phyloP scores from a whole-genome alignment of 2,329 filamentous ascomycete species.

The Aspergillus brasiliensis region DNA sequence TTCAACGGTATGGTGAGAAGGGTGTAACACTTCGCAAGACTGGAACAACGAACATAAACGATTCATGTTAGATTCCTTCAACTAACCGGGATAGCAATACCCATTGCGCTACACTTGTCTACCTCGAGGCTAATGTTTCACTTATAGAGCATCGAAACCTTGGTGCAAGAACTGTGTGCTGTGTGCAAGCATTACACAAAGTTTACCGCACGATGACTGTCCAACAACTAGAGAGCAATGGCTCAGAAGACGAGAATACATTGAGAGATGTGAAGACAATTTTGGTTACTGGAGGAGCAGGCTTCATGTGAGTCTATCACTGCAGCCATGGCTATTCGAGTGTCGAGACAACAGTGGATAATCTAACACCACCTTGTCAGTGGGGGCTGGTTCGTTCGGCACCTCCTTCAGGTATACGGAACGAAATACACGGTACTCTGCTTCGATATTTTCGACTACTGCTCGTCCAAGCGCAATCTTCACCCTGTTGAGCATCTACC shows the following conservation, averaged over 20 bases:
- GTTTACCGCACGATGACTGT: background rate
- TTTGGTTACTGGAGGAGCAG: slow-evolving; percentile 7
- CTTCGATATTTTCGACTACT: slow-evolving; percentile 85
- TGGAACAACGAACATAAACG: too few species aligned
- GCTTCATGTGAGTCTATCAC: slow-evolving; percentile 6
- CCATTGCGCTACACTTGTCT: background rate
- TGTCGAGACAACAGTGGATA: background rate
- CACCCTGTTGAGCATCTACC: slow-evolving; percentile 61
- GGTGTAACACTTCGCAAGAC: too few species aligned
- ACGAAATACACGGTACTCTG: slow-evolving; percentile 73
- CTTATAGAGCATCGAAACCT: background rate
- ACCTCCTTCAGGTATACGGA: slow-evolving; percentile 73
- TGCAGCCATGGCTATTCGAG: background rate
- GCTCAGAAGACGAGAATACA: background rate
- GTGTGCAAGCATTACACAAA: background rate
- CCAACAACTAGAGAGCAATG: background rate
- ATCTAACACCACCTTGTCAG: background rate
- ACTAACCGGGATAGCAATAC: too few species aligned
- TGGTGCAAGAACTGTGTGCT: background rate
- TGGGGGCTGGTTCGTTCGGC: slow-evolving; percentile 80
- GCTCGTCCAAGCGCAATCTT: slow-evolving; percentile 71
- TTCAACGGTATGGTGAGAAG: too few species aligned
- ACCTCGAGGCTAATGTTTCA: background rate
- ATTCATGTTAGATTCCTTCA: too few species aligned
- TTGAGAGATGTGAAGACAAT: background rate